Evolutionary conservation across 2,329 filamentous ascomycete genomes (phyloP), one percentile per base, ranked within the genome.

Genomic region (Plectosphaerella plurivora): DNA sequence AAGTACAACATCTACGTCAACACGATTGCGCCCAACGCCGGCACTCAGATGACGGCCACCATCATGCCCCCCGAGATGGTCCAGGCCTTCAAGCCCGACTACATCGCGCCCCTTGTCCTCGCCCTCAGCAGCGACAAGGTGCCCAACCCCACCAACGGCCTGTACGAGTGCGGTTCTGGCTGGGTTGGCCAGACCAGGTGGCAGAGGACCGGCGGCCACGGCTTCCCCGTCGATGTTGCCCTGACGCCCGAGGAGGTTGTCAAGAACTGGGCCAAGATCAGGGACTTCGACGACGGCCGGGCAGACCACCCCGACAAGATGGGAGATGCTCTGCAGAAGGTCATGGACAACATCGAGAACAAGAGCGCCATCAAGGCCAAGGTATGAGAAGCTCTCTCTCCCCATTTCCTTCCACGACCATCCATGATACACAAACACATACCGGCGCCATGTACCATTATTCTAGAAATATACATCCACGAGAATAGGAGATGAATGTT

Each of bases 1-100:
- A 97, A 97, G 79, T 91, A 99, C 81, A 96, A 97, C 79, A 97
- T 99, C 72, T 91, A 85, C 64, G 90, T 96, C 71, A 99, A 99
- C 81, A 96, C 92, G 53, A 97, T 99, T 65, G 94, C 94, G 22
- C 94, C 94, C 61, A 99, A 97, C 65, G 94, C 94, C 39, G 94
- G 94, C 62, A 99, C 94, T 45, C 86, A 87, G 67, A 94, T 99
- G 89, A 99, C 94, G 52, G 83, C 86, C 61, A 93, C 89, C 49
- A 89, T 99, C 68, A 83, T 99, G 79, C 94, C 94, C 28, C 91
- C 96, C 73, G 94, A 99, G 77, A 85, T 97, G 76, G 92, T 99
- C 16, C 92, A 97, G 77, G 93, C 94, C 45, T 96, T 99, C 81
- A 99, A 97, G 85, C 94, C 94, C 55, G 93, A 97, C 68, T 97